Conservation (phyloP, 83 land plant genomes). For the Picea abies region DNA sequence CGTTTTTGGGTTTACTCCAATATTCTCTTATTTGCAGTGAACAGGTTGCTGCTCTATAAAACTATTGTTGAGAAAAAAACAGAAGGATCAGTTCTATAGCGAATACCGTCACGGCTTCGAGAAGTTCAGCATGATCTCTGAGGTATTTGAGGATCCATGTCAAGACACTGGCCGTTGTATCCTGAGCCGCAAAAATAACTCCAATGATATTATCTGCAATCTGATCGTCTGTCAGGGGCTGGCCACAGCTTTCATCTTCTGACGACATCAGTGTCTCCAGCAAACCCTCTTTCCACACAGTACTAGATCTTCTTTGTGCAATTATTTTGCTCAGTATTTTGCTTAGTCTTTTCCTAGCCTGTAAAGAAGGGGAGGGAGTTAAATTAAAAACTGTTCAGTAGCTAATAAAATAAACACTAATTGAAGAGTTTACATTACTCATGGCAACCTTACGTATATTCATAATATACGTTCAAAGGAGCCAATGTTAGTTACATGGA, state of each 20-base stretch:
- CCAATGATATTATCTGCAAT: too few species aligned
- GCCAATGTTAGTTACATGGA: too few species aligned
- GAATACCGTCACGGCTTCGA: slow-evolving; percentile 64
- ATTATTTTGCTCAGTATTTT: slow-evolving; percentile 49
- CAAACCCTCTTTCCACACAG: slow-evolving; percentile 31
- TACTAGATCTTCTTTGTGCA: slow-evolving; percentile 29
- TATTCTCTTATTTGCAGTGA: background rate
- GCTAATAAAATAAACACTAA: too few species aligned
- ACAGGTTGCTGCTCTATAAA: background rate
- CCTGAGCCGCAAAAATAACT: slow-evolving; percentile 82
- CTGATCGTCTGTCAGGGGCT: slow-evolving; percentile 39
- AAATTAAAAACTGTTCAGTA: too few species aligned
- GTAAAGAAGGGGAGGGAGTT: slow-evolving; percentile 18
- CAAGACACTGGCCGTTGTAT: slow-evolving; percentile 82
- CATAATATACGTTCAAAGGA: too few species aligned
- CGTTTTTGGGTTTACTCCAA: background rate
- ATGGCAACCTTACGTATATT: too few species aligned
- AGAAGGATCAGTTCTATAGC: background rate
- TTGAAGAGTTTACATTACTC: too few species aligned
- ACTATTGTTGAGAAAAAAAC: background rate
- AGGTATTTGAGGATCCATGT: slow-evolving; percentile 89
- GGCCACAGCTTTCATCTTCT: slow-evolving; percentile 35
- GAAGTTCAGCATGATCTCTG: slow-evolving; percentile 53
- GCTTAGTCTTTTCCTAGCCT: slow-evolving; percentile 66
- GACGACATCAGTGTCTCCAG: slow-evolving; percentile 43